Base-by-base conservation (phyloP, 2,329 filamentous ascomycete genomes). In the Diaporthe citriasiana region DNA sequence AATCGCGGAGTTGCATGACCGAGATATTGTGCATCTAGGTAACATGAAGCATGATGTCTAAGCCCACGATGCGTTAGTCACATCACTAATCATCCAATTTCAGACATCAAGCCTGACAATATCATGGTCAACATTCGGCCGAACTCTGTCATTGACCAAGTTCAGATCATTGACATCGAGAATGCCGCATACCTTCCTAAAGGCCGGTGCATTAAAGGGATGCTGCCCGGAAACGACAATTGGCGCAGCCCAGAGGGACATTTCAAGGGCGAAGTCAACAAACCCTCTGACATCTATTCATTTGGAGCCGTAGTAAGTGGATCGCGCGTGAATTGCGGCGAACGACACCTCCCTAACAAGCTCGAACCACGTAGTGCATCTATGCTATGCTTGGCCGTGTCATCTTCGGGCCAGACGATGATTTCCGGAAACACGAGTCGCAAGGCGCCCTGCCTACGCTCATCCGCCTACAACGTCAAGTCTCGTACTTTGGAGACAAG, bases 201-300 rank as follows among this genome's bases (percentile, higher is more conserved):
- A 30, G 57, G 57, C 25, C 57, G 38, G 13, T 60, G 57, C n/a
- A 60, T 60, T 7, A 60, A 60, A 27, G 57, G 57, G 5, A 60
- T 60, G 38, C 2, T 60, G 57, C 4, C 57, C 25, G 57, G 57
- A 10, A 60, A 60, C 25, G 57, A 60, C 25, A 60, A 60, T 30
- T 60, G 57, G 57, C 57, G 57, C 38, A 60, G 57, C 13, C 57
- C 57, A 30, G 57, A 60, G 38, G 57, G n/a, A 22, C 57, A 60
- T 60, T 60, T 60, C 57, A 60, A 42, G 57, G 57, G 57, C 25
- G 38, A 60, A 22, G n/a, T 60, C 9, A 60, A 30, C 38, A 60
- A 25, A 42, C 57, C 57, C 4, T 45, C 57, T 19, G 57, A 60
- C 22, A 60, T 60, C 5, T 60, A 25, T 22, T 60, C 57, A 30